Percentiles rank a stretch among this genome's conserved stretches.
These are phyloP conservation scores for Excoecaria cochinchinensis DNA, from an alignment of 345 rosid species.

Conservation along the genomic window DNA sequence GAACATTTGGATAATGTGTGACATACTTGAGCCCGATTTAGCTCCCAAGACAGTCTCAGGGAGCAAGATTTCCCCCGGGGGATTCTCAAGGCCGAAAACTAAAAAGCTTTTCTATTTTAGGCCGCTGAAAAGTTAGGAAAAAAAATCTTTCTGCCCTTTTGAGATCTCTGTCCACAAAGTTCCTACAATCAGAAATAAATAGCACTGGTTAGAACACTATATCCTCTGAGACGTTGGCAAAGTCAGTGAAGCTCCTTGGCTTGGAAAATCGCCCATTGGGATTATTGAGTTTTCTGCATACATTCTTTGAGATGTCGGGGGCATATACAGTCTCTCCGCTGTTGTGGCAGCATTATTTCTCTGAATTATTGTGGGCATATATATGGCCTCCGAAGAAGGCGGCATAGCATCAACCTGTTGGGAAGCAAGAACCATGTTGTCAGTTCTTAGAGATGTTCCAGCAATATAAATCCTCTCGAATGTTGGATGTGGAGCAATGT, in stretches of 20 bases:
- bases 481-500: slow-evolving; percentile 19
- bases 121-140: no score
- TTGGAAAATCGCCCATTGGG: slow-evolving; percentile 37
- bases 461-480: slow-evolving; percentile 31
- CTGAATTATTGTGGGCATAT: slow-evolving; percentile 28
- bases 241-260: slow-evolving; percentile 28
- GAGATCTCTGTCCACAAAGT: background rate
- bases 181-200: slow-evolving; percentile 5
- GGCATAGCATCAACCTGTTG: slow-evolving; percentile 13
- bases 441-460: slow-evolving; percentile 17
- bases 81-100: no score
- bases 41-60: no score
- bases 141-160: no score
- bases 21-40: no score
- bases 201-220: slow-evolving; percentile 6
- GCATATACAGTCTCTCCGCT: slow-evolving; percentile 37
- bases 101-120: no score
- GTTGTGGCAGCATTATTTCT: slow-evolving; percentile 24
- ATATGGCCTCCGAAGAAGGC: slow-evolving; percentile 27
- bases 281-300: slow-evolving; percentile 33
- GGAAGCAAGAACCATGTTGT: slow-evolving; percentile 18
- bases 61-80: no score
- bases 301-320: slow-evolving; percentile 33
- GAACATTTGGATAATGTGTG: no score
- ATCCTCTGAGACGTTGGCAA: slow-evolving; percentile 33